Conservation (phyloP, 2,329 filamentous ascomycete species). For the Botrytis galanthina region DNA sequence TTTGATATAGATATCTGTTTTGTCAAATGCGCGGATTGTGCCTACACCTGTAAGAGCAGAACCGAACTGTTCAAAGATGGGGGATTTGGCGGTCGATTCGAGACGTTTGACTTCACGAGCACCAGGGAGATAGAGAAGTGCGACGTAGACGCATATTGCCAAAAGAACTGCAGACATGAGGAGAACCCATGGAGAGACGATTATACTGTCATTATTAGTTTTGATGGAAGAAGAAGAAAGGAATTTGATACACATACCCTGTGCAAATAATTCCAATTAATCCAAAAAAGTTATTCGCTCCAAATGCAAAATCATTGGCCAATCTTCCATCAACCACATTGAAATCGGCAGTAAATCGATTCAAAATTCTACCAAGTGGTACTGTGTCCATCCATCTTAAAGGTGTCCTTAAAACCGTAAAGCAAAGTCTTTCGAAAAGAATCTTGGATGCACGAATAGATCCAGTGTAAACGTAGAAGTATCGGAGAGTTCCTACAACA, state of each 20-base stretch:
- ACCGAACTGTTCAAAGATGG: conserved; percentile 77
- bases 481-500: conserved; percentile 60
- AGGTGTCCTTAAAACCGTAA: conserved; percentile 66
- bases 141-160: conserved; percentile 55
- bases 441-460: conserved; percentile 67
- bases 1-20: conserved; percentile 62
- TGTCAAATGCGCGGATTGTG: conserved; percentile 74
- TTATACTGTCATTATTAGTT: conserved; percentile 42
- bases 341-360: conserved; percentile 77
- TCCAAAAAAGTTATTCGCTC: conserved; percentile 58
- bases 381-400: conserved; percentile 80
- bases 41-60: conserved; percentile 69
- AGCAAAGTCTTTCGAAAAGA: conserved; percentile 66
- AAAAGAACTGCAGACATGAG: conserved; percentile 59
- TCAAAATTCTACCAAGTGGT: conserved; percentile 72
- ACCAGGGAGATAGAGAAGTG: conserved; percentile 62
- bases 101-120: conserved; percentile 74
- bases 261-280: conserved; percentile 66
- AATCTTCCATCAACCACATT: conserved; percentile 68
- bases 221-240: conserved; percentile 51
- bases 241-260: conserved; percentile 40
- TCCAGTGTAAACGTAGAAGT: conserved; percentile 60
- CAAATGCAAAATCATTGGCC: conserved; percentile 60
- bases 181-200: conserved; percentile 68
- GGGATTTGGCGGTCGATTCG: conserved; percentile 73